Conservation (phyloP, 306 rosid genomes). For the Vigna unguiculata region DNA sequence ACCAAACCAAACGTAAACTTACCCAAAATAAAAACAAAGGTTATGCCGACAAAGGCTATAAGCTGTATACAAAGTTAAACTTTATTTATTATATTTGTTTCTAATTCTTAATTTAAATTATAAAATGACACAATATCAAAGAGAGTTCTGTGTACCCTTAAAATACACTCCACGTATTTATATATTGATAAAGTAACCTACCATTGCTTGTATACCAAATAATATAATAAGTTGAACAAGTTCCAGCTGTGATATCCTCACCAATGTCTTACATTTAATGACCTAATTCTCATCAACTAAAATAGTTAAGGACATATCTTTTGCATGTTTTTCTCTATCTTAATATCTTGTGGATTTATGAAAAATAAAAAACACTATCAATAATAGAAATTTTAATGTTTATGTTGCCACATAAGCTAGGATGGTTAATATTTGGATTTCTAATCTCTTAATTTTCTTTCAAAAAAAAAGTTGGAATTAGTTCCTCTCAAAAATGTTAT, state of each 20-base stretch:
- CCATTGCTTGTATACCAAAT: background rate
- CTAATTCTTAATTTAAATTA: background rate
- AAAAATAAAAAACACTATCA: too few relatives aligned
- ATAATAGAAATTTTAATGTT: too few relatives aligned
- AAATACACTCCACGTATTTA: background rate
- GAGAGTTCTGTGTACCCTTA: background rate
- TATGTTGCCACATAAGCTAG: too few relatives aligned
- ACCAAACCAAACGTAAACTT: conserved; percentile 8
- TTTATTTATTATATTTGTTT: background rate
- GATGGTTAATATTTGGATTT: too few relatives aligned
- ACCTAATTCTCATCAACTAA: background rate
- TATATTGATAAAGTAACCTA: background rate
- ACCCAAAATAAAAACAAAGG: background rate
- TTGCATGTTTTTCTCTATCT: background rate
- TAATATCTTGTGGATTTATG: too few relatives aligned
- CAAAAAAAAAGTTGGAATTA: too few relatives aligned
- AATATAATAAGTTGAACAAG: background rate
- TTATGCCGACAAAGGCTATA: background rate
- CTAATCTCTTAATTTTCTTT: too few relatives aligned
- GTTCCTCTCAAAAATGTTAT: too few relatives aligned
- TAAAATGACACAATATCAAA: background rate
- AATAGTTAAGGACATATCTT: background rate
- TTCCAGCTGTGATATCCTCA: background rate
- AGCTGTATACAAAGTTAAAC: background rate
- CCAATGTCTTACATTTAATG: conserved; percentile 7